These are phyloP conservation scores for Plectosphaerella cucumerina DNA, from an alignment of 2,329 filamentous ascomycete species.

Conservation along the genomic window DNA sequence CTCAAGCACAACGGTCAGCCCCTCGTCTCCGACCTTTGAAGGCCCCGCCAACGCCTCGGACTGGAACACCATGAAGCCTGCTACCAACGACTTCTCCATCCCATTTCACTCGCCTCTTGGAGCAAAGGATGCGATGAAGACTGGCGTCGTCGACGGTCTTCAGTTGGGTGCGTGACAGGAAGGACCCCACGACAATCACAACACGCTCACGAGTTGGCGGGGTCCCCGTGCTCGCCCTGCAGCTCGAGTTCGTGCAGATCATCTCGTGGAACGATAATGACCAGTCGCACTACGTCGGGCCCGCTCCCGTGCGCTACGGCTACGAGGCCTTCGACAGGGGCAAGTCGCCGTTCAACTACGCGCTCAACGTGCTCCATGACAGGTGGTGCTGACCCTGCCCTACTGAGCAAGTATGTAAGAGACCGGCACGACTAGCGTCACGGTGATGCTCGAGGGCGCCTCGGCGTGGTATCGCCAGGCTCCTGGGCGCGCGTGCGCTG, in stretches of 20 bases:
- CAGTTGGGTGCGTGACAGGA: slow-evolving; percentile 31
- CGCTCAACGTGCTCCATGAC: slow-evolving; percentile 42
- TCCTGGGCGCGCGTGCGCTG: no score
- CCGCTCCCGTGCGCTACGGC: slow-evolving; percentile 35
- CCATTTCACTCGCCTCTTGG: no score
- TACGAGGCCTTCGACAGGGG: slow-evolving; percentile 15
- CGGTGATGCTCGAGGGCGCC: no score
- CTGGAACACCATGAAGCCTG: no score
- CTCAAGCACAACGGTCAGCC: slow-evolving; percentile 21
- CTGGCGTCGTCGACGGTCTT: slow-evolving; percentile 27
- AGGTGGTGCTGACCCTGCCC: slow-evolving; percentile 42
- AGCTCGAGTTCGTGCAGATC: slow-evolving; percentile 41
- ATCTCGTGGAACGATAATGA: slow-evolving; percentile 47
- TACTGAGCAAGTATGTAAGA: slow-evolving; percentile 30
- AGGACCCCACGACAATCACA: slow-evolving; percentile 15
- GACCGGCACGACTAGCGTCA: slow-evolving; percentile 17
- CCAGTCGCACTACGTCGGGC: slow-evolving; percentile 50
- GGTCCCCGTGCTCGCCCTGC: slow-evolving; percentile 42
- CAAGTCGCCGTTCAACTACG: slow-evolving; percentile 33
- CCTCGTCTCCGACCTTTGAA: slow-evolving; percentile 38
- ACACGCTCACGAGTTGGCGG: slow-evolving; percentile 33
- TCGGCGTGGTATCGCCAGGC: no score
- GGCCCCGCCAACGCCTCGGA: slow-evolving; percentile 34
- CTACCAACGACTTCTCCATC: no score
- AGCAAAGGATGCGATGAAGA: no score